phyloP scores from a whole-genome alignment of 768 basidiomycete genomes.

The Nidula microcarpa region DNA sequence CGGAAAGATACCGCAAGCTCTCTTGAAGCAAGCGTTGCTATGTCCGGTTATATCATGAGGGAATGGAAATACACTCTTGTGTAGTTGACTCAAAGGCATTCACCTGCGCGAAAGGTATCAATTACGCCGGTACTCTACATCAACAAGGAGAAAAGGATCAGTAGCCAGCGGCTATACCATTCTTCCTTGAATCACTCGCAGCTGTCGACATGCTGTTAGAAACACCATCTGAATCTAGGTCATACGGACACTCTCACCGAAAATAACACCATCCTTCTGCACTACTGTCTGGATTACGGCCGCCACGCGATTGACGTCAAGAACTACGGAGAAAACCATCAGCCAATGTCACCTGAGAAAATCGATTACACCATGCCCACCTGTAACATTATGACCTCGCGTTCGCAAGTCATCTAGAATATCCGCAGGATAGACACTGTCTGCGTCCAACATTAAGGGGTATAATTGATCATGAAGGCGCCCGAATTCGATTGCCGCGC shows the following conservation, averaged over 20 bases:
- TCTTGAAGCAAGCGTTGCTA: no score
- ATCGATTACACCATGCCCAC: conserved; percentile 25
- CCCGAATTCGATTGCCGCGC: conserved; percentile 79
- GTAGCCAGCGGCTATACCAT: conserved; percentile 89
- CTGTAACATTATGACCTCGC: conserved; percentile 70
- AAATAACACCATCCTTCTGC: conserved; percentile 50
- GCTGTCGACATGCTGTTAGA: conserved; percentile 35
- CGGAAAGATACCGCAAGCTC: no score
- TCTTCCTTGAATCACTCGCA: conserved; percentile 89
- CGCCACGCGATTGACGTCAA: conserved; percentile 67
- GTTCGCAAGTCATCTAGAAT: conserved; percentile 52
- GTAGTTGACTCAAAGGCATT: no score
- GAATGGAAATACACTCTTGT: no score
- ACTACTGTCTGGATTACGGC: conserved; percentile 74
- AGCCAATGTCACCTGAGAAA: background rate
- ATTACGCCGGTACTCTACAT: background rate
- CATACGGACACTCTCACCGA: conserved; percentile 42
- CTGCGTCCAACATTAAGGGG: conserved; percentile 58
- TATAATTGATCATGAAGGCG: conserved; percentile 87
- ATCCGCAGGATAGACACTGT: conserved; percentile 53
- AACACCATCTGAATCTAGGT: background rate
- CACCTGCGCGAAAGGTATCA: background rate
- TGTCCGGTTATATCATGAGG: no score
- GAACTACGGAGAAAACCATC: conserved; percentile 30
- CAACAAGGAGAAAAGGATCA: conserved; percentile 6